Evolutionary conservation across 805 yeast genomes (phyloP).

Genomic region (Jamesozyma rosinii): DNA sequence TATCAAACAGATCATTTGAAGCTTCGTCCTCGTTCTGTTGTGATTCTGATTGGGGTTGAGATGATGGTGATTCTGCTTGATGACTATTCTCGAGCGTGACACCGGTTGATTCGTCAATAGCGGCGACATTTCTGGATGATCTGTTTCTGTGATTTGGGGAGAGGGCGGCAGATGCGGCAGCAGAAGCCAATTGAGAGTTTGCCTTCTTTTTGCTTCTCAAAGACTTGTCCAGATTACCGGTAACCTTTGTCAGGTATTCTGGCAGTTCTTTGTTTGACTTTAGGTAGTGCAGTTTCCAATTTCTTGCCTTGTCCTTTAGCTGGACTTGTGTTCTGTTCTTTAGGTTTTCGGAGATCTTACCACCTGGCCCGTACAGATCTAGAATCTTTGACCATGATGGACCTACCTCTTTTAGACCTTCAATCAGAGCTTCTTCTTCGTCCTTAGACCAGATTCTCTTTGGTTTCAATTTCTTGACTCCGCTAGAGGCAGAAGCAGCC

Average conservation of each 20-base stretch:
- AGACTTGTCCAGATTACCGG: conserved; percentile 69
- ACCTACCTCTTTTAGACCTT: conserved; percentile 72
- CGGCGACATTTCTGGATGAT: conserved; percentile 1
- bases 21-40: conserved; percentile 3
- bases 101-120: conserved; percentile 1
- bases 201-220: conserved; percentile 33
- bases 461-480: conserved; percentile 23
- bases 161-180: background rate
- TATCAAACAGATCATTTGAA: conserved; percentile 11
- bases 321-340: conserved; percentile 88
- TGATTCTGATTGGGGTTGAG: conserved; percentile 1
- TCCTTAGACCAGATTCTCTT: conserved; percentile 62
- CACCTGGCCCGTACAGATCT: conserved; percentile 91
- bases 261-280: conserved; percentile 74
- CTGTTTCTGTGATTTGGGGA: background rate
- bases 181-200: background rate
- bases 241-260: conserved; percentile 67
- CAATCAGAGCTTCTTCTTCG: conserved; percentile 76
- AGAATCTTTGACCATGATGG: conserved; percentile 91
- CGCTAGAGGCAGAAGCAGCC: conserved; percentile 15
- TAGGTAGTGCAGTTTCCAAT: conserved; percentile 82
- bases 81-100: conserved; percentile 1
- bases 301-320: conserved; percentile 90
- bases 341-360: conserved; percentile 69
- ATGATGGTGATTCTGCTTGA: background rate